Evolutionary conservation across 768 basidiomycete species (phyloP).

Genomic region (Mycena crocata): DNA sequence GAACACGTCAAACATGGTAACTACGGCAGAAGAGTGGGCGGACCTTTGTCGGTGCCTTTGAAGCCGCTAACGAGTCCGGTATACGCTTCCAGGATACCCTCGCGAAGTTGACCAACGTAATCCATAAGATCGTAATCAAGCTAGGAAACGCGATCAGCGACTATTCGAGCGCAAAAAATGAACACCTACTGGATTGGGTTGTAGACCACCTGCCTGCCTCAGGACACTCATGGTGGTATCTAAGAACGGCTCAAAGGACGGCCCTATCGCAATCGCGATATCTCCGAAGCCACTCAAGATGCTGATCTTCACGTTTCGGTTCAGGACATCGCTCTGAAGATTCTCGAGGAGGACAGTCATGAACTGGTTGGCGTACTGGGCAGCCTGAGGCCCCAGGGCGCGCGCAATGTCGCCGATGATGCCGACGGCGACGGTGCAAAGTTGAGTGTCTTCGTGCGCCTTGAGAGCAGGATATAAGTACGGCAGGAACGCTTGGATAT

Average conservation of each 20-base stretch:
- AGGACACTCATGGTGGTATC: slow-evolving; percentile 92
- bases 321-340: slow-evolving; percentile 89
- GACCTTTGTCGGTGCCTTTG: slow-evolving; percentile 86
- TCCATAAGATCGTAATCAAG: slow-evolving; percentile 92
- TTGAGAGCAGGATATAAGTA: slow-evolving; percentile 91
- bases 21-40: no score
- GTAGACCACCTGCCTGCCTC: slow-evolving; percentile 88
- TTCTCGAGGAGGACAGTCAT: slow-evolving; percentile 95
- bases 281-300: slow-evolving; percentile 97
- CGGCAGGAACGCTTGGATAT: slow-evolving; percentile 87
- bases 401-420: slow-evolving; percentile 97
- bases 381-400: slow-evolving; percentile 86
- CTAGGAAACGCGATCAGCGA: slow-evolving; percentile 47
- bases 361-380: slow-evolving; percentile 87
- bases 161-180: slow-evolving; percentile 1
- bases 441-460: slow-evolving; percentile 93
- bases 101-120: slow-evolving; percentile 89
- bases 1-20: slow-evolving; percentile 16
- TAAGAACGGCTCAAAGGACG: slow-evolving; percentile 88
- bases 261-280: slow-evolving; percentile 91
- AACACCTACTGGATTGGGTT: slow-evolving; percentile 83
- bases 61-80: slow-evolving; percentile 93
- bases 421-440: slow-evolving; percentile 96
- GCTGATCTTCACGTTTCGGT: slow-evolving; percentile 96
- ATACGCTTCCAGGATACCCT: slow-evolving; percentile 97